Evolutionary conservation across 164 flowering plant species (phyloP).

Genomic region (Dillenia suffruticosa): DNA sequence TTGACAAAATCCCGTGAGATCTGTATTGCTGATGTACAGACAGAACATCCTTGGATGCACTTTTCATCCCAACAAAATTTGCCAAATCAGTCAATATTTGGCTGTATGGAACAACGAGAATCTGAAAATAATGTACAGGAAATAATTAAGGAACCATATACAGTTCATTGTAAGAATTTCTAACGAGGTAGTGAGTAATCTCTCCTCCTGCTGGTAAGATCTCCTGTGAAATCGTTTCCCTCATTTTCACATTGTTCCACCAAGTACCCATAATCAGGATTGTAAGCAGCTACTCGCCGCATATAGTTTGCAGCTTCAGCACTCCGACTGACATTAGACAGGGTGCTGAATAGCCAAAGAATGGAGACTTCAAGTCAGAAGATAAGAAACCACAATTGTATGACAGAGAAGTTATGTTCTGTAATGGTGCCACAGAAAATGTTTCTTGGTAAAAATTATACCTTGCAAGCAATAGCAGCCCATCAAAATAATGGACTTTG

Average conservation of each 20-base stretch:
- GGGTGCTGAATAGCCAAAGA: conserved; percentile 34
- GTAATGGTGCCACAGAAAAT: not conserved
- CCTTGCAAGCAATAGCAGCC: conserved; percentile 69
- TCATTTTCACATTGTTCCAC: conserved; percentile 48
- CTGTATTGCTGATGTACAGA: too few relatives aligned
- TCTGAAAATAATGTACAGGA: too few relatives aligned
- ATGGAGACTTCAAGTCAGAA: not conserved
- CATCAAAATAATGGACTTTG: conserved; percentile 73
- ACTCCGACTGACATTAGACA: conserved; percentile 39
- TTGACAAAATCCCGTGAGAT: too few relatives aligned
- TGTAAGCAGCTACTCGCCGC: conserved; percentile 45
- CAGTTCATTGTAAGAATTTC: too few relatives aligned
- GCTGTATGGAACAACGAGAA: too few relatives aligned
- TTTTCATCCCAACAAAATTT: too few relatives aligned
- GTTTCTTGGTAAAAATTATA: conserved; percentile 11
- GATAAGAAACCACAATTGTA: not conserved
- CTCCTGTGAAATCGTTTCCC: conserved; percentile 20
- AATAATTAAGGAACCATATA: too few relatives aligned
- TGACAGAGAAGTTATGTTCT: not conserved
- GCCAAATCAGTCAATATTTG: too few relatives aligned
- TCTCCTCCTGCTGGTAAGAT: conserved; percentile 31
- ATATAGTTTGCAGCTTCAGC: conserved; percentile 57
- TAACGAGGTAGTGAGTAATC: conserved; percentile 9
- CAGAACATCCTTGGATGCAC: too few relatives aligned
- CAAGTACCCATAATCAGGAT: conserved; percentile 34